phyloP scores from a whole-genome alignment of 2,329 filamentous ascomycete genomes.

The Pezizomycotina sp. region DNA sequence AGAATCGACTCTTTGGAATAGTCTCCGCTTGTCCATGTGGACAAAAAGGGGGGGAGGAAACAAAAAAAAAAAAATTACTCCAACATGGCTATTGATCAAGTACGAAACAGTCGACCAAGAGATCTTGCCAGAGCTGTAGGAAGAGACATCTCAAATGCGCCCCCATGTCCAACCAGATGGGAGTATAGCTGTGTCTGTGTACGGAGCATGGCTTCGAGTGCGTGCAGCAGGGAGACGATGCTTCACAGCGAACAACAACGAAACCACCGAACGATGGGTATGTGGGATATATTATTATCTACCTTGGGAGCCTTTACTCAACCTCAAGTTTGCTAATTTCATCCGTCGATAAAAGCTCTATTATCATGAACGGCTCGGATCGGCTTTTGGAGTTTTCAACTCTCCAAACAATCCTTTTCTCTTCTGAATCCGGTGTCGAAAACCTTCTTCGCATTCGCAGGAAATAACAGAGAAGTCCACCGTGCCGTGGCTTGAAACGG shows the following conservation, averaged over 20 bases:
- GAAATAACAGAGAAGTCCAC: slow-evolving; percentile 20
- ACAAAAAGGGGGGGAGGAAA: neutral
- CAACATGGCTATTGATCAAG: slow-evolving; percentile 12
- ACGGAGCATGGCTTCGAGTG: slow-evolving; percentile 22
- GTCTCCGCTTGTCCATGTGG: neutral
- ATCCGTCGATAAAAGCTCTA: slow-evolving; percentile 13
- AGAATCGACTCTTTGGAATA: neutral
- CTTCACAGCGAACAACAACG: slow-evolving; percentile 14
- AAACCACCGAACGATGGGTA: slow-evolving; percentile 23
- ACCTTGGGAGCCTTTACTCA: slow-evolving; percentile 4
- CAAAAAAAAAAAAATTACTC: neutral
- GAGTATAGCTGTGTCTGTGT: slow-evolving; percentile 22
- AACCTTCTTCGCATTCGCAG: slow-evolving; percentile 21
- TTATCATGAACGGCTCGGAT: slow-evolving; percentile 22
- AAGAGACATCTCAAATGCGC: slow-evolving; percentile 21
- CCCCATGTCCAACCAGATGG: slow-evolving; percentile 18
- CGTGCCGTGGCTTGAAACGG: slow-evolving; percentile 19
- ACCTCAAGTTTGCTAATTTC: slow-evolving; percentile 1
- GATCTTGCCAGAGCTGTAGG: slow-evolving; percentile 23
- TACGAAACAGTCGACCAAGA: slow-evolving; percentile 13
- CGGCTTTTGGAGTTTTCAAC: slow-evolving; percentile 21
- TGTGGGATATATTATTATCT: slow-evolving; percentile 6
- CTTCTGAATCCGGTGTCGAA: slow-evolving; percentile 14
- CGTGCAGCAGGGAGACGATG: slow-evolving; percentile 20
- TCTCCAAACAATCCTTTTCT: slow-evolving; percentile 19